Conservation (phyloP, 2,329 filamentous ascomycete genomes). For the Colletotrichum coccodes region DNA sequence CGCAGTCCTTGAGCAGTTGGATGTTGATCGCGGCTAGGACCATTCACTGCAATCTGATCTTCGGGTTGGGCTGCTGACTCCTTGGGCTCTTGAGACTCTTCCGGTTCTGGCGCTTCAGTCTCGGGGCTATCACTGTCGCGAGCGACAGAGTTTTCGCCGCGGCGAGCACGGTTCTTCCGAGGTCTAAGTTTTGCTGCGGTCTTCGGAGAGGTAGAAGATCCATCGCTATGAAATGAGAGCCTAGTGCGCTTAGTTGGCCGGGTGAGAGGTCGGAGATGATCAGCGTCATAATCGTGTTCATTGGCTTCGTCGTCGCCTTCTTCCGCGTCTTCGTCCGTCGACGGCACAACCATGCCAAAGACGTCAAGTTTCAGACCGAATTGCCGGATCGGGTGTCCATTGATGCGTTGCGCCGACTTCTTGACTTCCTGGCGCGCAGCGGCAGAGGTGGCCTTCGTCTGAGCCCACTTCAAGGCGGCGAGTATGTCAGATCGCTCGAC, state of each 20-base stretch:
- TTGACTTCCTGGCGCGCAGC: background rate
- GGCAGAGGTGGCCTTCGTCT: background rate
- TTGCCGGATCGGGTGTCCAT: background rate
- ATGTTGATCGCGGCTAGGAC: background rate
- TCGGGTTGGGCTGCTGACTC: background rate
- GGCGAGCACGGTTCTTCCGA: background rate
- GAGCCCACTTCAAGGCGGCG: background rate
- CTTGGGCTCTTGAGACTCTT: background rate
- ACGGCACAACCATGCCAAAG: background rate
- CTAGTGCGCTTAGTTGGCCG: background rate
- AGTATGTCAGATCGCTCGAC: conserved; percentile 3
- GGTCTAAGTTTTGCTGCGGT: rapidly evolving
- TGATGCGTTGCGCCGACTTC: background rate
- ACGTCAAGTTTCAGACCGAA: background rate
- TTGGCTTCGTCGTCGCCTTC: background rate
- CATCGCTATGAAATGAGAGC: background rate
- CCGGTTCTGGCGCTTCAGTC: background rate
- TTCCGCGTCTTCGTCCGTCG: background rate
- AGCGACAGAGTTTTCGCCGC: background rate
- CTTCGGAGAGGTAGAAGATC: background rate
- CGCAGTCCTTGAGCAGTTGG: background rate
- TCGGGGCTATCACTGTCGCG: background rate
- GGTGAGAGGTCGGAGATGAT: background rate
- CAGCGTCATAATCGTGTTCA: background rate
- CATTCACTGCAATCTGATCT: background rate